Conservation (phyloP, 768 basidiomycete genomes). For the Mycena belliarum region DNA sequence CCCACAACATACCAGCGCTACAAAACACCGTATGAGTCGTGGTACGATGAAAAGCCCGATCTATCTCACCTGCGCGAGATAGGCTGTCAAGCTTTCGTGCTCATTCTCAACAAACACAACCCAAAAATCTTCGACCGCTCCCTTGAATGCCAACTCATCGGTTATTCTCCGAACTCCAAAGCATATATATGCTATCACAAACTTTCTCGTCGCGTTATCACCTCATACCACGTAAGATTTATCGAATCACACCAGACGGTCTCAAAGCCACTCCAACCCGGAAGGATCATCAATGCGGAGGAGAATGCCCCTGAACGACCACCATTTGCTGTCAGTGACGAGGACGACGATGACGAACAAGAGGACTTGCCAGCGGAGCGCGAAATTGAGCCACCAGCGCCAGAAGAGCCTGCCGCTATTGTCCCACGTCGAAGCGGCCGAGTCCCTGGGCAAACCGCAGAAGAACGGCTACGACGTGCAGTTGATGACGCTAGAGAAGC, state of each 20-base stretch:
- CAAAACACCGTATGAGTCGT: too few relatives aligned
- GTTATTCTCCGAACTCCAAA: slow-evolving; percentile 35
- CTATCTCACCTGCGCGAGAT: too few relatives aligned
- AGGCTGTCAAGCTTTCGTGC: too few relatives aligned
- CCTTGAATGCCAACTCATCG: slow-evolving; percentile 38
- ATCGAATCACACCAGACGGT: slow-evolving; percentile 21
- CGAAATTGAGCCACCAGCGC: neutral
- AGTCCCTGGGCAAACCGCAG: neutral
- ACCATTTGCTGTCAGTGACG: neutral
- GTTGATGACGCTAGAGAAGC: neutral
- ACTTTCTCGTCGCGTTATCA: slow-evolving; percentile 17
- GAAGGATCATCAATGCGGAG: neutral
- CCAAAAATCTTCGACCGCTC: too few relatives aligned
- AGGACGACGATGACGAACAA: neutral
- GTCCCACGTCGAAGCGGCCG: neutral
- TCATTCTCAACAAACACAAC: too few relatives aligned
- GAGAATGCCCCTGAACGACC: neutral
- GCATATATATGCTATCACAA: slow-evolving; percentile 34
- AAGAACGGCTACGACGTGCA: neutral
- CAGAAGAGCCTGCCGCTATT: neutral
- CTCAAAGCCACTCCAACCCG: neutral
- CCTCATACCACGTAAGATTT: slow-evolving; percentile 28
- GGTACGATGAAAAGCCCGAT: too few relatives aligned
- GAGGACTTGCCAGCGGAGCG: neutral
- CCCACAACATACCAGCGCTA: too few relatives aligned